These are phyloP conservation scores for Santalum album DNA, from an alignment of 164 flowering plant species.

Conservation along the genomic window DNA sequence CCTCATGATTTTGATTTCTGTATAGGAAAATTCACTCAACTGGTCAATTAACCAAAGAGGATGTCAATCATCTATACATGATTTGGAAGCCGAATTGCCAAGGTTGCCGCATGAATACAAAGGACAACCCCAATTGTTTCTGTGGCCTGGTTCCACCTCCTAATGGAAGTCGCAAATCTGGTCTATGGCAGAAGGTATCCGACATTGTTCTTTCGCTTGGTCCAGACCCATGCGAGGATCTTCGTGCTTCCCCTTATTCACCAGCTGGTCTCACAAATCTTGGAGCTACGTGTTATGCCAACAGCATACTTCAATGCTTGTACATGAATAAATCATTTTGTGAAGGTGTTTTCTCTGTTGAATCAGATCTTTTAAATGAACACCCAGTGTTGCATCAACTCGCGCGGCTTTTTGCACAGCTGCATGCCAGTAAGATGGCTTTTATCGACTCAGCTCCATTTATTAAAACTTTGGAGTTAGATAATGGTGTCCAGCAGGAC, in stretches of 20 bases:
- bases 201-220: slow-evolving; percentile 61
- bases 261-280: slow-evolving; percentile 92
- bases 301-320: slow-evolving; percentile 89
- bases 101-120: slow-evolving; percentile 83
- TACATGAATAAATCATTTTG: slow-evolving; percentile 82
- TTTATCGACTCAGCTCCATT: slow-evolving; percentile 89
- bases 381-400: slow-evolving; percentile 79
- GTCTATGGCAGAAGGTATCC: slow-evolving; percentile 86
- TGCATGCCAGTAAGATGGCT: slow-evolving; percentile 72
- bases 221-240: slow-evolving; percentile 63
- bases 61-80: slow-evolving; percentile 52
- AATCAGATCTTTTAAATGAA: slow-evolving; percentile 54
- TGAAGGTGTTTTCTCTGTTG: slow-evolving; percentile 70
- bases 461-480: slow-evolving; percentile 78
- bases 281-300: slow-evolving; percentile 98
- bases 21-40: slow-evolving; percentile 63
- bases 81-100: slow-evolving; percentile 71
- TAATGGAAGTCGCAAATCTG: slow-evolving; percentile 75
- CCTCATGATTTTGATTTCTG: not conserved
- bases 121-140: slow-evolving; percentile 93
- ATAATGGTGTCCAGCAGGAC: slow-evolving; percentile 95
- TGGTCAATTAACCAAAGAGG: slow-evolving; percentile 46
- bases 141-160: slow-evolving; percentile 80
- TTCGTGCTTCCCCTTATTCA: slow-evolving; percentile 43
- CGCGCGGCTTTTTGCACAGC: slow-evolving; percentile 74